A percentile compares a stretch with the other conserved stretches of the same genome.
Conservation (phyloP, 2,329 filamentous ascomycete species). For the Neofusicoccum sp. region DNA sequence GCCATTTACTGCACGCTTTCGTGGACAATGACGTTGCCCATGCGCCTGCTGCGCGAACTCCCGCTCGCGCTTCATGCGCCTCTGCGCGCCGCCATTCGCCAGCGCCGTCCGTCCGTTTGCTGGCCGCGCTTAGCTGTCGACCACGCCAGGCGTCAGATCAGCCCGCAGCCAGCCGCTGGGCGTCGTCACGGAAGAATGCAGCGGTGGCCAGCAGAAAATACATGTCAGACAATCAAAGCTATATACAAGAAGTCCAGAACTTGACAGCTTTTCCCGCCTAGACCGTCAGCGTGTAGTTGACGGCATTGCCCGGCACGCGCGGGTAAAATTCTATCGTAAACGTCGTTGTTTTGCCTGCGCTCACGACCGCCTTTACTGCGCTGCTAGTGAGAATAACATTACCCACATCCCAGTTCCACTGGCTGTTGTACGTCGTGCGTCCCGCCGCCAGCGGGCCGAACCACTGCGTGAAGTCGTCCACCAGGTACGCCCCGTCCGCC, state of each 20-base stretch:
- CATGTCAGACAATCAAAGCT: background rate
- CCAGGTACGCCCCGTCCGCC: conserved; percentile 49
- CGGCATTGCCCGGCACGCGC: conserved; percentile 48
- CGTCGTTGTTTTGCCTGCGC: conserved; percentile 43
- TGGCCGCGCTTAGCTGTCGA: too few relatives aligned
- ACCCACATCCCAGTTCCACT: conserved; percentile 52
- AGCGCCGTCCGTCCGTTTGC: background rate
- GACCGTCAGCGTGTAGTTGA: conserved; percentile 50
- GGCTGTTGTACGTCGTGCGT: conserved; percentile 47
- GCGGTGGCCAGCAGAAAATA: background rate
- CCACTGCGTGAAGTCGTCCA: conserved; percentile 58
- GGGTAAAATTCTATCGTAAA: conserved; percentile 59
- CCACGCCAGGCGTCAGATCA: too few relatives aligned
- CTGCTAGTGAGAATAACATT: conserved; percentile 48
- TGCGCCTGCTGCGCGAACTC: background rate
- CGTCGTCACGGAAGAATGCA: too few relatives aligned
- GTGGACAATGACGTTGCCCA: conserved; percentile 15
- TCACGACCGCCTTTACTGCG: conserved; percentile 48
- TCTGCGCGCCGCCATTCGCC: background rate
- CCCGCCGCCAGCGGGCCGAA: conserved; percentile 53
- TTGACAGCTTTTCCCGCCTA: conserved; percentile 23
- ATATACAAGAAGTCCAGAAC: conserved; percentile 1
- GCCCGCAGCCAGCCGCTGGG: too few relatives aligned
- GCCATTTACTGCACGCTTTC: conserved; percentile 10
- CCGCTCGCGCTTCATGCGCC: background rate